Conservation (phyloP, 768 basidiomycete species). For the Cubamyces lactineus region DNA sequence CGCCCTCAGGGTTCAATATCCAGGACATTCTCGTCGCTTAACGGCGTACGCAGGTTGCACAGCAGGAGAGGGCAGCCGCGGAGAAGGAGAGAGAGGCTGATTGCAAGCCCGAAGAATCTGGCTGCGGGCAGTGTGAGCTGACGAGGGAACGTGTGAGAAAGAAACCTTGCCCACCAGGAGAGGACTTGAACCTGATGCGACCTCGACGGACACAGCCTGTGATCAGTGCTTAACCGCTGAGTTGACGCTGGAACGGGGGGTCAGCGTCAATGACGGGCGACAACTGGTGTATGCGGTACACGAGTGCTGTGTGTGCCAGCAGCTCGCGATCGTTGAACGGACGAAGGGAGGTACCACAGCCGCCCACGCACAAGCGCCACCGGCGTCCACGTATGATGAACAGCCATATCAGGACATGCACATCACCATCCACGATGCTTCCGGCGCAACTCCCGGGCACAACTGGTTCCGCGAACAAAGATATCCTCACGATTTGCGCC, state of each 20-base stretch:
- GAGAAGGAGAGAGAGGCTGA: constrained; percentile 11
- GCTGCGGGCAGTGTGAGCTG: constrained; percentile 2
- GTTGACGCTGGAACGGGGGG: background rate
- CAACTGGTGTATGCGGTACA: too few relatives aligned
- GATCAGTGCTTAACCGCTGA: background rate
- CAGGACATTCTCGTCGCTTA: constrained; percentile 56
- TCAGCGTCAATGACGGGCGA: too few relatives aligned
- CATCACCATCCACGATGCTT: background rate
- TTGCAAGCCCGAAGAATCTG: constrained; percentile 9
- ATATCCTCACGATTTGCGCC: background rate
- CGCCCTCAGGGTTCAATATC: constrained; percentile 52
- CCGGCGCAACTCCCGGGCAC: background rate
- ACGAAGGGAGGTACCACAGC: background rate
- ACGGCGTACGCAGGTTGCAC: background rate
- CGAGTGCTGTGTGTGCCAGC: too few relatives aligned
- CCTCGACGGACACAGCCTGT: constrained; percentile 6
- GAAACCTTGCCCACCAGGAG: constrained; percentile 11
- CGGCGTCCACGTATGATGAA: background rate
- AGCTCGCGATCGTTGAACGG: too few relatives aligned
- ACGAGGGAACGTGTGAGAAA: constrained; percentile 5
- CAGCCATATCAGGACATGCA: background rate
- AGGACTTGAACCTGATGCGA: constrained; percentile 1
- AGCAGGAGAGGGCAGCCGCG: constrained; percentile 4
- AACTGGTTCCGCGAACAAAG: constrained; percentile 5
- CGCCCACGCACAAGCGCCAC: background rate